Evolutionary conservation across 2,329 filamentous ascomycete genomes (phyloP).

Genomic region (Mollisia scopiformis): DNA sequence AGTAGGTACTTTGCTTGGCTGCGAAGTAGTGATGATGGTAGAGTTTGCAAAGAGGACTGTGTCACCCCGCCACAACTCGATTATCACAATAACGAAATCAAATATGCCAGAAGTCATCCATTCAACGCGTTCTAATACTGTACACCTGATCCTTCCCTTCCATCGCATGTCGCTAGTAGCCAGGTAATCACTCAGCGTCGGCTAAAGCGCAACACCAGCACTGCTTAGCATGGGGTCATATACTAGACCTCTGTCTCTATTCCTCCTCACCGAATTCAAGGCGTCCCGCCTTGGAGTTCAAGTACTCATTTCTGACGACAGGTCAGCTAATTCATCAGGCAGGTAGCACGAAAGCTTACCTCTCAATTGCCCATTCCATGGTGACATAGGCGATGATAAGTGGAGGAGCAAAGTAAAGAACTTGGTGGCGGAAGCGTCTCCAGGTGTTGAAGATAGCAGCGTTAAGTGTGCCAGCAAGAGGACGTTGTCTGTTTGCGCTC

Average conservation of each 20-base stretch:
- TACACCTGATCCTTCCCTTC: constrained; percentile 26
- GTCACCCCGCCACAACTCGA: not conserved
- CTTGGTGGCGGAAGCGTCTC: constrained; percentile 82
- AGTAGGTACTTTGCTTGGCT: not conserved
- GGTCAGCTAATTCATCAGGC: constrained; percentile 2
- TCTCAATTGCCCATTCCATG: constrained; percentile 90
- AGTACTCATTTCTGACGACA: constrained; percentile 70
- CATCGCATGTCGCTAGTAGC: constrained; percentile 13
- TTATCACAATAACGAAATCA: not conserved
- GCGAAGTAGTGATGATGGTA: not conserved
- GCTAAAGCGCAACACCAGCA: constrained; percentile 31
- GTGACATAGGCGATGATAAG: constrained; percentile 77
- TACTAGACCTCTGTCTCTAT: constrained; percentile 24
- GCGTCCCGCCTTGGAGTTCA: constrained; percentile 78
- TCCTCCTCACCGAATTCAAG: constrained; percentile 50
- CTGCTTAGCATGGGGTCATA: constrained; percentile 24
- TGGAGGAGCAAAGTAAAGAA: constrained; percentile 86
- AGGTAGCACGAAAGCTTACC: constrained; percentile 59
- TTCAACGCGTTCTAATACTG: constrained; percentile 34
- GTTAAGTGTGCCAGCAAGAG: constrained; percentile 75
- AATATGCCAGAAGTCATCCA: constrained; percentile 20
- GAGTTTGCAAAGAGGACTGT: not conserved
- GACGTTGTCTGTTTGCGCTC: constrained; percentile 86
- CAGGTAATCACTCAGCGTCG: constrained; percentile 16
- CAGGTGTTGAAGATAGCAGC: constrained; percentile 95